Evolutionary conservation across 345 rosid species (phyloP), one percentile per base, ranked within the genome.

Genomic region (Microthlaspi erraticum): DNA sequence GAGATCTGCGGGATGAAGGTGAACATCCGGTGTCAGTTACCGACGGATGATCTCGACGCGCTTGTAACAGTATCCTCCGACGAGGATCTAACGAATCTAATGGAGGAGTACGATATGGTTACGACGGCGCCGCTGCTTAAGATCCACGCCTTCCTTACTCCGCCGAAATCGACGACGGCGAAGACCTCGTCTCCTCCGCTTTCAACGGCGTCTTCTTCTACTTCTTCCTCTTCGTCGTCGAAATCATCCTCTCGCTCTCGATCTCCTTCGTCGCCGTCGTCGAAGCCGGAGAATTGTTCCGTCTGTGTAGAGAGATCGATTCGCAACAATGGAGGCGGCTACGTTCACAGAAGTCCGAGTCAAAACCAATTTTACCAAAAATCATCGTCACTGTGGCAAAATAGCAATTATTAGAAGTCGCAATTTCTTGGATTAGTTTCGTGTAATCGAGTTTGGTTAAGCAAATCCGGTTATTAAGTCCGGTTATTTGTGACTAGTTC

Each of bases 11-110:
- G 94, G 34, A 11, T 65, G 0, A 1, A 79, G 36, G 84, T 83
- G 79, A 76, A 43, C 2, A 55, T 93, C 4, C 96, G 98, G n/a
- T 93, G 96, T 79, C 95, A 91, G 71, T 79, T 93, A 68, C 98
- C 97, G 2, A 71, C 82, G 3, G 97, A 89, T 53, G 98, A 93
- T 77, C 85, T 93, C 1, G 98, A 93, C 64, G 91, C 97, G 23
- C 83, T 93, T 61, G 87, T 91, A 17, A 83, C 91, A 31, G 74
- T 93, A 51, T 81, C 91, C 64, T 89, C 90, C 56, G 94, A 87
- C 77, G 97, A 93, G 72, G 98, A 93, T 76, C 84, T 93, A 11
- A 79, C 78, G 14, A 91, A 88, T 84, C 86, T 93, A 76, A 78
- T 93, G 69, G 98, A 89, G 78, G 98, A 91, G 77, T 93, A 93